These are phyloP conservation scores for Dryadomyces sulphureus DNA, from an alignment of 2,329 filamentous ascomycete species.

Conservation along the genomic window DNA sequence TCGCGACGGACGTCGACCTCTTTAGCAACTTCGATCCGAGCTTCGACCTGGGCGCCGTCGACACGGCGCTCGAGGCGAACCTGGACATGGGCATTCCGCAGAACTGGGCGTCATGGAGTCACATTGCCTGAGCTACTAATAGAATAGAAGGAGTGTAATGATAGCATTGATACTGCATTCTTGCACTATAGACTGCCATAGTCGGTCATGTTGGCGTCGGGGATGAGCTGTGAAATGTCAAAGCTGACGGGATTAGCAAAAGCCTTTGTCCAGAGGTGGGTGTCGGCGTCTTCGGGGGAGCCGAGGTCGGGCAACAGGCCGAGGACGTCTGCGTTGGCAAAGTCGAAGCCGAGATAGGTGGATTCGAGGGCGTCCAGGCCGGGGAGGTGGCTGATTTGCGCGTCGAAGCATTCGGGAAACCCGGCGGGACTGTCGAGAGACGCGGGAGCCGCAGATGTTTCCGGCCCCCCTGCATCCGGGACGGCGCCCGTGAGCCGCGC, in stretches of 20 bases:
- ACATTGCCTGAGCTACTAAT: not conserved
- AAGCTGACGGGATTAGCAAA: conserved; percentile 21
- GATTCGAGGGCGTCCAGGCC: too few species aligned
- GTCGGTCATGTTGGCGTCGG: conserved; percentile 9
- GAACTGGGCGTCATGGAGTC: conserved; percentile 26
- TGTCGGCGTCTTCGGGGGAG: conserved; percentile 14
- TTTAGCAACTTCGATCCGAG: conserved; percentile 40
- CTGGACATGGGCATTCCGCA: conserved; percentile 37
- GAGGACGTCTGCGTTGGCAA: conserved; percentile 9
- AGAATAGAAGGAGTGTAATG: too few species aligned
- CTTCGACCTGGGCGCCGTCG: conserved; percentile 37
- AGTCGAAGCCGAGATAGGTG: conserved; percentile 12
- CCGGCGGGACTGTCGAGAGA: too few species aligned
- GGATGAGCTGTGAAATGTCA: conserved; percentile 18
- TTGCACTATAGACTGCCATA: conserved; percentile 2
- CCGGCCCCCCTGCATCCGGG: not conserved
- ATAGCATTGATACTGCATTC: too few species aligned
- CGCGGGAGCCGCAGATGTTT: too few species aligned
- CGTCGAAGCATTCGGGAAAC: too few species aligned
- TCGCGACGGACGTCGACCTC: conserved; percentile 35
- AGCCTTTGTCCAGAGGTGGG: conserved; percentile 22
- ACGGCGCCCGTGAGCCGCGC: not conserved
- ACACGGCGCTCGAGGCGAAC: conserved; percentile 38
- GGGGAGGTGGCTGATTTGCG: too few species aligned
- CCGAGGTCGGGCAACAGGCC: conserved; percentile 1